These are phyloP conservation scores for Sarocladium kiliense DNA, from an alignment of 2,329 filamentous ascomycete genomes.

Conservation along the genomic window DNA sequence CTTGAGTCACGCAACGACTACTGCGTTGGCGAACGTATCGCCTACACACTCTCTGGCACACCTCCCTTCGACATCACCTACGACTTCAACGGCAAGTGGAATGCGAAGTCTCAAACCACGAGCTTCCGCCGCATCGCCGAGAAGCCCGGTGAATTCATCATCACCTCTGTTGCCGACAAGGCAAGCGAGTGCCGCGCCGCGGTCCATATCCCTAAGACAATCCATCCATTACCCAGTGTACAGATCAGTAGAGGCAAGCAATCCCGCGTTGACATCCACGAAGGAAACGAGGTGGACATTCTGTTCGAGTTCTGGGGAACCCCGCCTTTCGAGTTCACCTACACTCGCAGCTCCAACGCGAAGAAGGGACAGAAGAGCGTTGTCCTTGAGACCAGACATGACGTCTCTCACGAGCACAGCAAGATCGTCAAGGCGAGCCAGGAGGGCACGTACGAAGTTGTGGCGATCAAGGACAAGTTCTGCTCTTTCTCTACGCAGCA, in stretches of 20 bases:
- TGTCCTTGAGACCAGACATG: conserved; percentile 86
- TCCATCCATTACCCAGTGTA: conserved; percentile 90
- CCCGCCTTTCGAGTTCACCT: conserved; percentile 96
- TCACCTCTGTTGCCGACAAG: conserved; percentile 81
- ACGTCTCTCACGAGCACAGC: conserved; percentile 73
- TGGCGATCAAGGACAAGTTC: conserved; percentile 89
- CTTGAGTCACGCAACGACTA: conserved; percentile 82
- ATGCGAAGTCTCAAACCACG: conserved; percentile 72
- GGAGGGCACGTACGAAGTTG: conserved; percentile 96
- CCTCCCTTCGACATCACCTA: conserved; percentile 93
- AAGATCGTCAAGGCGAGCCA: conserved; percentile 82
- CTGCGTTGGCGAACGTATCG: conserved; percentile 91
- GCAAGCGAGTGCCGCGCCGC: conserved; percentile 82
- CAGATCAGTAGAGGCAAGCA: conserved; percentile 80
- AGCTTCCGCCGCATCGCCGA: conserved; percentile 93
- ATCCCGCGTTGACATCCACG: conserved; percentile 86
- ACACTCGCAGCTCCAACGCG: conserved; percentile 83
- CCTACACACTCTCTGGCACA: conserved; percentile 84
- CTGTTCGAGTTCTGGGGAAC: conserved; percentile 93
- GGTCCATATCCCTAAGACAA: conserved; percentile 72
- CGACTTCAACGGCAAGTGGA: conserved; percentile 76
- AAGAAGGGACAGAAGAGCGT: conserved; percentile 71
- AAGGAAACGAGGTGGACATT: conserved; percentile 90
- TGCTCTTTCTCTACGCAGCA: conserved; percentile 81
- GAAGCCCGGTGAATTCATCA: conserved; percentile 79